These are phyloP conservation scores for Amanita phalloides DNA, from an alignment of 768 basidiomycete species.

Conservation along the genomic window DNA sequence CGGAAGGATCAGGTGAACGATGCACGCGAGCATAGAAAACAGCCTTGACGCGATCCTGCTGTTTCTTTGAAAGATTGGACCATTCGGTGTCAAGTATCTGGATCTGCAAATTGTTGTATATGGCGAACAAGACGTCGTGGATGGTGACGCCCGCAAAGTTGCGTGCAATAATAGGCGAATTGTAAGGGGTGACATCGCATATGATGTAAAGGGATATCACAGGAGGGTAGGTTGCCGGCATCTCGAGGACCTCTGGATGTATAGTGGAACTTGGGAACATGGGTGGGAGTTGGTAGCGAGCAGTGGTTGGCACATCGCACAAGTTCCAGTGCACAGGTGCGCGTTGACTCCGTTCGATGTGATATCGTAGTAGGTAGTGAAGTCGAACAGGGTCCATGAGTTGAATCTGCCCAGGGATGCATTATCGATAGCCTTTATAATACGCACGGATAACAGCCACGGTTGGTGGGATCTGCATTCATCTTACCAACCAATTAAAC, in stretches of 20 bases:
- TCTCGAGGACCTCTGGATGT: slow-evolving; percentile 22
- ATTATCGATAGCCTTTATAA: background rate
- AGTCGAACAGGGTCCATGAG: background rate
- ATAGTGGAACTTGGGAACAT: slow-evolving; percentile 5
- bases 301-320: background rate
- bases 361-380: slow-evolving; percentile 1
- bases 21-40: slow-evolving; percentile 37
- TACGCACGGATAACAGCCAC: background rate
- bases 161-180: slow-evolving; percentile 30
- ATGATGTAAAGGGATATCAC: slow-evolving; percentile 25
- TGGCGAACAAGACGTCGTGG: slow-evolving; percentile 37
- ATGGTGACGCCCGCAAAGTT: slow-evolving; percentile 39
- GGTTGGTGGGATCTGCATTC: background rate
- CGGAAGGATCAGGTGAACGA: slow-evolving; percentile 22
- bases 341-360: background rate
- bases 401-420: background rate
- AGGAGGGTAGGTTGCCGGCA: slow-evolving; percentile 33
- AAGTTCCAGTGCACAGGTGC: slow-evolving; percentile 1
- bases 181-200: slow-evolving; percentile 34
- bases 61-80: slow-evolving; percentile 27
- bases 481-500: background rate
- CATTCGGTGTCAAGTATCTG: slow-evolving; percentile 33
- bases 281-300: background rate
- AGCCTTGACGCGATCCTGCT: slow-evolving; percentile 28
- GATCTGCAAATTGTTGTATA: slow-evolving; percentile 25